Percentiles rank a stretch among this genome's conserved stretches.
phyloP scores from a whole-genome alignment of 2,329 filamentous ascomycete genomes.

The Coniochaeta hoffmannii region DNA sequence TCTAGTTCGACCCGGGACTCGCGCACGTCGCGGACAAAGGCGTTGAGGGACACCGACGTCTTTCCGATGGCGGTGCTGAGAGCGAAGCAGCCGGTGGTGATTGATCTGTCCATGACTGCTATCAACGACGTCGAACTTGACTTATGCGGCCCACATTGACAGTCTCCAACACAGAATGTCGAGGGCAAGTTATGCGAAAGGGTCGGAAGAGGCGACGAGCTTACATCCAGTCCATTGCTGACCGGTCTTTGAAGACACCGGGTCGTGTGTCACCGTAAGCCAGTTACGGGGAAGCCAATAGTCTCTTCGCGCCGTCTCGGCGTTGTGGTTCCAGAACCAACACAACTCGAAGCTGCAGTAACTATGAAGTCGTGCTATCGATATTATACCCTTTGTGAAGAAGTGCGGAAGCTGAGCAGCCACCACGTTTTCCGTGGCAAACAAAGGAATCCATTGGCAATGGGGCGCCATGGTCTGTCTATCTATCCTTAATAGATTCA shows the following conservation, averaged over 20 bases:
- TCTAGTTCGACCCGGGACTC: conserved; percentile 31
- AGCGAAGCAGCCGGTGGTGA: conserved; percentile 28
- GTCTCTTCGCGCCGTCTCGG: not conserved
- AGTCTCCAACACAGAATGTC: not conserved
- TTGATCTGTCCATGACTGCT: conserved; percentile 21
- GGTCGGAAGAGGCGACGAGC: not conserved
- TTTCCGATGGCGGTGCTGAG: conserved; percentile 26
- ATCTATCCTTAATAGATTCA: not conserved
- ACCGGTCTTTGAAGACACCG: not conserved
- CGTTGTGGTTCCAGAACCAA: not conserved
- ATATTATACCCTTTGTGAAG: not conserved
- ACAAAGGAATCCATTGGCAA: not conserved
- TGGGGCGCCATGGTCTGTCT: not conserved
- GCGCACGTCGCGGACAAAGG: conserved; percentile 31
- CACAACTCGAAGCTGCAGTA: not conserved
- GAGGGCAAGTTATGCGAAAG: not conserved
- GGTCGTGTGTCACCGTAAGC: not conserved
- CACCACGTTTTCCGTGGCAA: not conserved
- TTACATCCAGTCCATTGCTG: conserved; percentile 2
- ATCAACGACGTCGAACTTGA: not conserved
- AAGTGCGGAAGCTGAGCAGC: conserved; percentile 1
- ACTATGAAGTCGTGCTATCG: not conserved
- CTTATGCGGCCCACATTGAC: not conserved
- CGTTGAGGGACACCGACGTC: conserved; percentile 22
- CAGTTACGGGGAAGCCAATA: not conserved